Evolutionary conservation across 2,329 filamentous ascomycete genomes (phyloP), one percentile per base, ranked within the genome.

Genomic region (Colletotrichum godetiae): DNA sequence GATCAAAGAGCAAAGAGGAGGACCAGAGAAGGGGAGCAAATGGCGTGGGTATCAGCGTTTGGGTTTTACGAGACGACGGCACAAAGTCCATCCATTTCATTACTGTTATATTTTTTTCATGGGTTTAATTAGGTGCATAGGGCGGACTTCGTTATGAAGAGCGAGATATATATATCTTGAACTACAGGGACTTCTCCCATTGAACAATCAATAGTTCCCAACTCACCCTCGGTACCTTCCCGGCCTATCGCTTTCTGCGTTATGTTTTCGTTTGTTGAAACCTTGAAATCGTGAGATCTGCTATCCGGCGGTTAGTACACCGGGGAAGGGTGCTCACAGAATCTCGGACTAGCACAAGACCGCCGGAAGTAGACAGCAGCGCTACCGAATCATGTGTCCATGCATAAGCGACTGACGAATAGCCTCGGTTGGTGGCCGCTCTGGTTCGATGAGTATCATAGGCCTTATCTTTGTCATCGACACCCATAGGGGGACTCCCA

Each of bases 41-140:
- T 61, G 59, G 70, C 67, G 70, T 65, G 60, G 70, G 52, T 69
- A 72, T 70, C 60, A 73, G 70, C 70, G 67, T 73, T 73, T 73
- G 60, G 60, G 49, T 65, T 72, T 73, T 61, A 35, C 46, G 70
- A 73, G 22, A 69, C 67, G 35, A 64, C 22, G 49, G 61, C 46
- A 64, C 27, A 70, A 29, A n/a, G 61, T 42, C 29, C n/a, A 53
- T 42, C 24, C 29, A 19, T 27, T 35, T 53, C 27, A 5, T 5
- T 10, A 60, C 31, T 69, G 63, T 37, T 46, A 8, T 29, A 10
- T 46, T 46, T 19, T 60, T 33, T 61, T 24, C 33, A 27, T 49
- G n/a, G 62, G 52, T 61, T 62, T 53, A 24, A 63, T 33, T 24
- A 63, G 60, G 60, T 63, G 60, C 60, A 63, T 63, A 19, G 60